These are phyloP conservation scores for Physaria fendleri DNA, from an alignment of 345 rosid genomes.

Conservation along the genomic window DNA sequence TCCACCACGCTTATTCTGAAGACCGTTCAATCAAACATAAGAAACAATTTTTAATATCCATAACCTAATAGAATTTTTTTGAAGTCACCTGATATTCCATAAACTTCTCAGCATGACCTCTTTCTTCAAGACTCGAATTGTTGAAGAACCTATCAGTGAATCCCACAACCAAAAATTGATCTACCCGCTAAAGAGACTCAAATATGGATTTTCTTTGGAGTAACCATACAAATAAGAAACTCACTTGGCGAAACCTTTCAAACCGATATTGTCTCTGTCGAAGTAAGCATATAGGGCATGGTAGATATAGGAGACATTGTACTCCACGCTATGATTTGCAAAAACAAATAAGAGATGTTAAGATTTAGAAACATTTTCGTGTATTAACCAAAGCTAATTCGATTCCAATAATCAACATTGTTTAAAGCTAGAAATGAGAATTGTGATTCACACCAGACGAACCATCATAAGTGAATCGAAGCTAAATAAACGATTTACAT, in stretches of 20 bases:
- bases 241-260: conserved; percentile 73
- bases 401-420: too few species aligned
- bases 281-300: conserved; percentile 77
- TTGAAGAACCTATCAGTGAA: conserved; percentile 52
- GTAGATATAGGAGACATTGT: conserved; percentile 71
- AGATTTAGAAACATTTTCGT: background rate
- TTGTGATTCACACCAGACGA: too few species aligned
- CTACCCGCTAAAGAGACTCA: background rate
- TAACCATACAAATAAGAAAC: conserved; percentile 2
- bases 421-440: too few species aligned
- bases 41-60: background rate
- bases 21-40: background rate
- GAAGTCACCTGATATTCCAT: conserved; percentile 60
- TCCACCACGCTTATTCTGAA: conserved; percentile 67
- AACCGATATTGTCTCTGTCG: conserved; percentile 71
- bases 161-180: background rate
- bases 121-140: conserved; percentile 72
- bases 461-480: too few species aligned
- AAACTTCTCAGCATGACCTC: conserved; percentile 75
- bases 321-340: conserved; percentile 54
- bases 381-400: background rate
- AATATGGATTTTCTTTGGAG: background rate
- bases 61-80: background rate
- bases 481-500: too few species aligned
- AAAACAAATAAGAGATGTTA: background rate